phyloP scores from a whole-genome alignment of 2,329 filamentous ascomycete genomes.

The Claviceps sp. region DNA sequence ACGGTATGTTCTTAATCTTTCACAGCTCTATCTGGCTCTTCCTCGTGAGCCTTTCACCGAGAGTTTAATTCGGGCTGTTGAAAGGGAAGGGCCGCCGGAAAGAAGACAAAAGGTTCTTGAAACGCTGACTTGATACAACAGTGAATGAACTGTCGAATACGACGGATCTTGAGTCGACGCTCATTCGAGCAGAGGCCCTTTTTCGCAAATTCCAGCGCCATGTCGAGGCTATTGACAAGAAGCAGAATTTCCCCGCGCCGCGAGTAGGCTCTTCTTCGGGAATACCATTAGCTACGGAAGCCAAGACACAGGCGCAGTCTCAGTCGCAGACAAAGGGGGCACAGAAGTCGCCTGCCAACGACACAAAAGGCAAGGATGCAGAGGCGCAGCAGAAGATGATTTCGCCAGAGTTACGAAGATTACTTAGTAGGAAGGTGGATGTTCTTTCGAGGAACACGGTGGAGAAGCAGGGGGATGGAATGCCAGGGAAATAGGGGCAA shows the following conservation, averaged over 20 bases:
- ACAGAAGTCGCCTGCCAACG: conserved; percentile 6
- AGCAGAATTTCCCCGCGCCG: conserved; percentile 63
- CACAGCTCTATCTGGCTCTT: not conserved
- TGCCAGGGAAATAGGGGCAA: conserved; percentile 17
- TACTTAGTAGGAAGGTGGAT: conserved; percentile 36
- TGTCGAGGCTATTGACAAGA: conserved; percentile 86
- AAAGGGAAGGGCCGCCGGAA: not conserved
- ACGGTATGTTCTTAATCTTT: conserved; percentile 43
- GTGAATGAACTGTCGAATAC: conserved; percentile 91
- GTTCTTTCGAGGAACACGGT: conserved; percentile 26
- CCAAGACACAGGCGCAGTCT: not conserved
- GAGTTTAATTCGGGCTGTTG: no score
- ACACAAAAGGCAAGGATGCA: conserved; percentile 23
- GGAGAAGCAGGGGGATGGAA: conserved; percentile 22
- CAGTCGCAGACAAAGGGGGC: no score
- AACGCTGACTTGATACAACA: conserved; percentile 19
- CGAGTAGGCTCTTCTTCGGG: conserved; percentile 11
- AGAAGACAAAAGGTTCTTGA: not conserved
- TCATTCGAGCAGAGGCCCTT: conserved; percentile 77
- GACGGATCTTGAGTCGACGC: conserved; percentile 77
- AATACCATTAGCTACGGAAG: conserved; percentile 1
- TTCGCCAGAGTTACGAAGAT: conserved; percentile 40
- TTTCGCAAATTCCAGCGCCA: conserved; percentile 80
- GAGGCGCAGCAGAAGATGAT: conserved; percentile 30
- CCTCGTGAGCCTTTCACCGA: not conserved